Evolutionary conservation across 495 filamentous ascomycete species (phyloP).

Genomic region (Aspergillus ellipticus): DNA sequence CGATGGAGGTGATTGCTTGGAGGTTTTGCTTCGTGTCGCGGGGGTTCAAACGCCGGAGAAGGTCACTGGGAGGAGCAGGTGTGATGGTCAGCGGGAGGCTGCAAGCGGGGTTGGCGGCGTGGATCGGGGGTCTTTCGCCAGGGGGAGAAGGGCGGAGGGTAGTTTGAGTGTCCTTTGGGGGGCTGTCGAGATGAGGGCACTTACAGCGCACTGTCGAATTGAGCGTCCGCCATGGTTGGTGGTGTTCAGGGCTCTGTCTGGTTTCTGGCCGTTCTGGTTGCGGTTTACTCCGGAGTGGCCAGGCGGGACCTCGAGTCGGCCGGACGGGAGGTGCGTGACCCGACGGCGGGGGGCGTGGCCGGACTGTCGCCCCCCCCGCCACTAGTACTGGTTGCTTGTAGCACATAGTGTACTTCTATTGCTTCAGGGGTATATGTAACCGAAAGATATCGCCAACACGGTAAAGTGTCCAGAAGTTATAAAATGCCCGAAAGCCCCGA

Average conservation of each 20-base stretch:
- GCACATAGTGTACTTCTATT: not conserved
- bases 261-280: conserved; percentile 4
- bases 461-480: not conserved
- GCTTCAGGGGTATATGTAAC: conserved; percentile 1
- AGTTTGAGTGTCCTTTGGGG: not conserved
- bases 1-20: conserved; percentile 74
- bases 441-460: not conserved
- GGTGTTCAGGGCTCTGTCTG: conserved; percentile 7
- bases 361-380: not conserved
- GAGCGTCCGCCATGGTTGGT: conserved; percentile 49
- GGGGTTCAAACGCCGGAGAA: conserved; percentile 95
- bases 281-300: not conserved
- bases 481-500: conserved; percentile 1
- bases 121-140: conserved; percentile 5
- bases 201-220: conserved; percentile 65
- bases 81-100: conserved; percentile 32
- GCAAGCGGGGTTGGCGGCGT: conserved; percentile 19
- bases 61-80: conserved; percentile 63
- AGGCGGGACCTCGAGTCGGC: conserved; percentile 23
- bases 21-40: conserved; percentile 85
- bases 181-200: conserved; percentile 12
- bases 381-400: too few relatives aligned
- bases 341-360: not conserved
- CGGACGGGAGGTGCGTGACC: conserved; percentile 34
- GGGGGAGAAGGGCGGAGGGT: not conserved